Percentiles rank a stretch among this genome's conserved stretches.
These are phyloP conservation scores for Schizosaccharomyces octosporus DNA, from an alignment of 805 yeast species.

Conservation along the genomic window DNA sequence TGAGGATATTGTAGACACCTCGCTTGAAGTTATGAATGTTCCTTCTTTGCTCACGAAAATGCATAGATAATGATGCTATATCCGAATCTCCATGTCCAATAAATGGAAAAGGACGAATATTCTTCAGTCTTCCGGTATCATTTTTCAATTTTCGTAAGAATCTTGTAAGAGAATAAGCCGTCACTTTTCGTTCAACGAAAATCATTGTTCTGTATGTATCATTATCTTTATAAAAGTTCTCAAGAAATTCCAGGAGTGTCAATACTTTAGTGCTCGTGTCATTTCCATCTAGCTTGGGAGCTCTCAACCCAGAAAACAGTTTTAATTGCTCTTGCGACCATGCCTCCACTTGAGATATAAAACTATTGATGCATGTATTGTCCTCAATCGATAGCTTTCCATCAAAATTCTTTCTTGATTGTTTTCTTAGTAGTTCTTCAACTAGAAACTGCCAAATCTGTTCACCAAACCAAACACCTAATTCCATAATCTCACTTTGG, in stretches of 20 bases:
- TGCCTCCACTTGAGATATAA: background rate
- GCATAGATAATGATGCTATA: conserved; percentile 2
- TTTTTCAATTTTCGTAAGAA: background rate
- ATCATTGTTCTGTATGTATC: background rate
- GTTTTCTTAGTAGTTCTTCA: background rate
- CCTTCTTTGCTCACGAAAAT: conserved; percentile 3
- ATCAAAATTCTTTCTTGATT: background rate
- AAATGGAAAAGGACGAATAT: background rate
- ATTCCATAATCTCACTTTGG: background rate
- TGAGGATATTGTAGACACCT: conserved; percentile 2
- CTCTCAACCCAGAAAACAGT: background rate
- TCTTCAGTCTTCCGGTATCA: background rate
- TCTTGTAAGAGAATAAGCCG: conserved; percentile 3
- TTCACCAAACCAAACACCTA: background rate
- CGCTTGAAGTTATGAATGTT: conserved; percentile 2
- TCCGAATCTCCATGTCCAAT: conserved; percentile 3
- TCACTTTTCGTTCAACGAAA: conserved; percentile 3
- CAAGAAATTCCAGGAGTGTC: background rate
- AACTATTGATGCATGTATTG: background rate
- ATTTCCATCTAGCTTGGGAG: background rate
- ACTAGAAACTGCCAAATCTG: background rate
- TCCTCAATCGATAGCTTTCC: background rate
- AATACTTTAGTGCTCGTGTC: conserved; percentile 3
- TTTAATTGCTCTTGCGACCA: background rate
- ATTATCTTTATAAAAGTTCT: background rate